A percentile compares a stretch with the other conserved stretches of the same genome.
Conservation (phyloP, 306 rosid genomes). For the Vigna nakashimae region DNA sequence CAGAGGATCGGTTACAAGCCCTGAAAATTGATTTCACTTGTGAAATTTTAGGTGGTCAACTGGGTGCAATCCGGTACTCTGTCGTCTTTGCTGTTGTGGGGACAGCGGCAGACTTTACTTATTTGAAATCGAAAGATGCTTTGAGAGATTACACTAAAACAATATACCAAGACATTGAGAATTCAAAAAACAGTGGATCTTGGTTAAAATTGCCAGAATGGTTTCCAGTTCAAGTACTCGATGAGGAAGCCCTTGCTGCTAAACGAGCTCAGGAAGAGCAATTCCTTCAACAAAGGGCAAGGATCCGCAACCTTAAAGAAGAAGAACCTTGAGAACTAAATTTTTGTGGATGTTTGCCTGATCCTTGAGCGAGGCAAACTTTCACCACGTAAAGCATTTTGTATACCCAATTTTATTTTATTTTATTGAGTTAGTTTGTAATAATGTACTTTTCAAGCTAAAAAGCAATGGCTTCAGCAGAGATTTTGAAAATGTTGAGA, state of each 20-base stretch:
- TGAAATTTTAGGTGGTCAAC: slow-evolving; percentile 71
- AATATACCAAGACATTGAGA: slow-evolving; percentile 43
- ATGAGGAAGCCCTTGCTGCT: slow-evolving; percentile 84
- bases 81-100: slow-evolving; percentile 72
- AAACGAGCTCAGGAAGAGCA: slow-evolving; percentile 76
- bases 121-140: slow-evolving; percentile 53
- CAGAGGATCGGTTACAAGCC: background rate
- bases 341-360: slow-evolving; percentile 12
- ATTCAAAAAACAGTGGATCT: slow-evolving; percentile 49
- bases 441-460: slow-evolving; percentile 44
- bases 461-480: slow-evolving; percentile 37
- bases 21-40: slow-evolving; percentile 27
- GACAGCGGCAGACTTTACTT: slow-evolving; percentile 66
- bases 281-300: slow-evolving; percentile 64
- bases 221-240: slow-evolving; percentile 83
- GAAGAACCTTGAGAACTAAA: slow-evolving; percentile 62
- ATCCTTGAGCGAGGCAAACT: background rate
- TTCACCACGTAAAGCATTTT: slow-evolving; percentile 6
- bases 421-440: slow-evolving; percentile 4
- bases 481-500: slow-evolving; percentile 46
- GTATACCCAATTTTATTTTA: slow-evolving; percentile 34
- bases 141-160: slow-evolving; percentile 57
- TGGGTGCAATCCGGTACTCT: slow-evolving; percentile 79
- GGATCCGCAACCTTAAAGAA: slow-evolving; percentile 63
- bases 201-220: slow-evolving; percentile 87